These are phyloP conservation scores for Triglochin maritima DNA, from an alignment of 106 monocot species.

Conservation along the genomic window DNA sequence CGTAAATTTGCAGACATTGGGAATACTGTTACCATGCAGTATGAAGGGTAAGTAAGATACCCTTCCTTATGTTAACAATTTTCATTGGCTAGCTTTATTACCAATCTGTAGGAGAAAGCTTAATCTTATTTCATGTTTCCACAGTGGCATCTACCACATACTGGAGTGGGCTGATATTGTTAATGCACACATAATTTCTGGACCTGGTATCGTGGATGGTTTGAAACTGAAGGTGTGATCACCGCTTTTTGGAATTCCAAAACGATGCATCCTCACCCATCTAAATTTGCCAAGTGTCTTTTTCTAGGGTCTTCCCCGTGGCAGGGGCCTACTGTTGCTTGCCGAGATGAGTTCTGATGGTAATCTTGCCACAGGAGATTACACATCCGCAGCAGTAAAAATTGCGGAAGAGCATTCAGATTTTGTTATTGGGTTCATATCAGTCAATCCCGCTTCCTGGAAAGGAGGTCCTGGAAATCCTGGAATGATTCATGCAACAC, in stretches of 20 bases:
- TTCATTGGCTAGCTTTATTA: neutral
- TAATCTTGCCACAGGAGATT: conserved; percentile 84
- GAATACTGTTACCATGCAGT: conserved; percentile 98
- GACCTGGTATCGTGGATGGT: conserved; percentile 98
- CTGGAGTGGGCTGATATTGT: conserved; percentile 98
- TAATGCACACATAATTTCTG: conserved; percentile 93
- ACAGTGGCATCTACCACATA: conserved; percentile 86
- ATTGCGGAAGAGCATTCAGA: conserved; percentile 94
- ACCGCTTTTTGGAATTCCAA: too few species aligned
- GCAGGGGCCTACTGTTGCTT: conserved; percentile 68
- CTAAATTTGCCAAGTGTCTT: neutral
- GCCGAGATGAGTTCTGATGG: conserved; percentile 98
- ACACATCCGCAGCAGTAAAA: conserved; percentile 91
- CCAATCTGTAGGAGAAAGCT: neutral
- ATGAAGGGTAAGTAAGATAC: conserved; percentile 66
- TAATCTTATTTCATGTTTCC: neutral
- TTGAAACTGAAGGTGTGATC: conserved; percentile 73
- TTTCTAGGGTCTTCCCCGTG: conserved; percentile 64
- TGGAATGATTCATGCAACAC: conserved; percentile 85
- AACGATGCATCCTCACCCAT: too few species aligned
- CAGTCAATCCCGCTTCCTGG: conserved; percentile 96
- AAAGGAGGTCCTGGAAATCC: conserved; percentile 28
- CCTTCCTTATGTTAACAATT: neutral
- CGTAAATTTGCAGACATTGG: conserved; percentile 99
- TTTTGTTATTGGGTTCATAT: conserved; percentile 98